Base-by-base conservation (phyloP, 2,329 filamentous ascomycete genomes). In the Cladosporium sp. region DNA sequence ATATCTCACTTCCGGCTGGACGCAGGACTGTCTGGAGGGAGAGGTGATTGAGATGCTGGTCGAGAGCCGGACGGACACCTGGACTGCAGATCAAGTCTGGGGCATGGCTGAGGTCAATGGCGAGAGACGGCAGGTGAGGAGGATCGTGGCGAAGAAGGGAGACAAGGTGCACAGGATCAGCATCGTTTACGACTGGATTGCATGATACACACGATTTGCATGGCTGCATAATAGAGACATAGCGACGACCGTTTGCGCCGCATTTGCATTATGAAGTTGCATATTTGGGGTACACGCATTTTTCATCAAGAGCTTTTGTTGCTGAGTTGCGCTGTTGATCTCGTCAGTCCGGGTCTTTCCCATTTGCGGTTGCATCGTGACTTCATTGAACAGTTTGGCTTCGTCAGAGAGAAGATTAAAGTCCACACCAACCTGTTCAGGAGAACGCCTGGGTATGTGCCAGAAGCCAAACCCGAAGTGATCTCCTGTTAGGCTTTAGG, bases 1-100 rank as follows among this genome's bases (percentile, higher is more conserved):
- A 4, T 81, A 72, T 53, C 74, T 84, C 50, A 75, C 74, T 57
- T 69, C 75, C 45, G 80, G 79, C 31, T 90, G 85, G 78, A 62
- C 81, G 13, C 74, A 77, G 48, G 82, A 80, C 56, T 59, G 53
- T 31, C 73, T 76, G 1, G 70, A 67, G 9, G 61, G 60, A 22
- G 59, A 64, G 9, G 69, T 74, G 53, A 56, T 83, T 22, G 71
- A 82, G 65, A 76, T 69, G 56, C 75, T 64, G 55, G 79, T 76
- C 18, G 68, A 70, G 49, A 81, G 75, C 60, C 55, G 72, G 41
- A 71, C 72, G 63, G 65, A 57, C 70, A 70, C 22, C 22, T 85
- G 82, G 81, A 77, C 69, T 31, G 81, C 77, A 3, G 70, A 74
- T 57, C 80, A 82, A 72, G 58, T 76, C 16, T 77, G 74, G 73